Base-by-base conservation (phyloP, 1,284 basidiomycete genomes). In the Tranzscheliella williamsii region DNA sequence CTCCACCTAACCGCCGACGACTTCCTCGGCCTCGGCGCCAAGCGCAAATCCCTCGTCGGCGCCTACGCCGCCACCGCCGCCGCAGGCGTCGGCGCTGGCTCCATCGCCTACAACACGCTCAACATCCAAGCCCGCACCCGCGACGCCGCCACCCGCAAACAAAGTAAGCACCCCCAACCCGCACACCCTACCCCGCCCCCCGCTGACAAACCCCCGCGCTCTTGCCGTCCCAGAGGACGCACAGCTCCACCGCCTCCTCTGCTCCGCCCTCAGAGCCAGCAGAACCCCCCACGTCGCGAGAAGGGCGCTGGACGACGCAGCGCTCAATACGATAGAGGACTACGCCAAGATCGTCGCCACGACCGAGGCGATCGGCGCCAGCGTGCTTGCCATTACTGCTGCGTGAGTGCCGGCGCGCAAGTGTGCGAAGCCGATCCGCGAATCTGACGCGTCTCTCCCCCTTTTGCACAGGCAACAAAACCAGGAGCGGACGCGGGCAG, bases 271-370 rank as follows among this genome's bases (percentile, higher is more conserved):
- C n/a, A n/a, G n/a, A n/a, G 26, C 26, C 8, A 8, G 26, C 8
- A 27, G 23, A 13, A 23, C 35, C 21, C 8, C 35, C 9, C 18
- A 34, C 11, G 9, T 37, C 6, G 17, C 33, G 5, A 46, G 38
- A 18, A 17, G 57, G 24, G 32, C 32, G 5, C 30, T 55, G 6
- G 33, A 22, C 29, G 58, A 62, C 34, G 40, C 26, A 4, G 39
- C 43, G n/a, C 41, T 62, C 24, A 45, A 24, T 40, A 34, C 52
- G 11, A 43, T 62, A 4, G 58, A 62, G 21, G 58, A 62, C 20
- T 62, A 52, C 35, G 49, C 45, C 51, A 62, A 62, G 44, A 18
- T 62, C 15, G 47, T 62, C 21, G 58, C 38, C 16, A 47, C 40
- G n/a, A 52, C 48, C 12, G 58, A 62, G 20, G 52, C 41, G 0